Evolutionary conservation across 164 flowering plant species (phyloP), one percentile per base, ranked within the genome.

Genomic region (Umbilicus rupestris): DNA sequence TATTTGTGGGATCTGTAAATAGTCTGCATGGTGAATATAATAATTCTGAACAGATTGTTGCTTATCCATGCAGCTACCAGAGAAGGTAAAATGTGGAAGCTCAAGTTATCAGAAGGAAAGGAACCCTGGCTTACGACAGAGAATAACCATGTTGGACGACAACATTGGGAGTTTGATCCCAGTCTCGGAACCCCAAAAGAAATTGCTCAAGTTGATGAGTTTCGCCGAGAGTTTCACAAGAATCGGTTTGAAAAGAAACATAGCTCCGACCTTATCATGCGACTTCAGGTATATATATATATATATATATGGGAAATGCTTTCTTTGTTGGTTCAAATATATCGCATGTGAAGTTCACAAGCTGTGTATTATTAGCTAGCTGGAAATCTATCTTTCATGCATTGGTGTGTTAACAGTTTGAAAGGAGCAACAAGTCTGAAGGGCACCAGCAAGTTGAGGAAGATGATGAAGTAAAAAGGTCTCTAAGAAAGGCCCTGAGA

Each of bases 121-220:
- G 78, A 65, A 24, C 42, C 60, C 19, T 37, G 72, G 76, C 14
- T 72, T 1, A 68, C 1, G 28, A 75, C 73, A 31, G 50, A 42
- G 45, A 73, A 75, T 37, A 63, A 72, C 58, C 73, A 77, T 42
- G 28, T 77, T 1, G 83, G 83, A 1, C 77, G 83, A 41, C 79
- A 77, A 37, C 66, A 31, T 55, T 77, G 83, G 83, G 80, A 80
- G 73, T 80, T 69, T 31, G 77, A 77, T 10, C 69, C 75, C 0
- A 31, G 55, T 24, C 62, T 35, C 19, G 80, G 75, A 35, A 67
- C 67, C 0, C 46, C 49, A 0, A 69, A 73, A 52, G 76, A 78
- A 33, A 20, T 45, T 19, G 65, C 72, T 3, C 57, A 64, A 44
- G 46, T 78, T 11, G 70, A 73, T 2, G 41, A 63, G 11, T 42